Conservation (phyloP, 108 stramenopile genomes). For the Mediolabrus comicus region DNA sequence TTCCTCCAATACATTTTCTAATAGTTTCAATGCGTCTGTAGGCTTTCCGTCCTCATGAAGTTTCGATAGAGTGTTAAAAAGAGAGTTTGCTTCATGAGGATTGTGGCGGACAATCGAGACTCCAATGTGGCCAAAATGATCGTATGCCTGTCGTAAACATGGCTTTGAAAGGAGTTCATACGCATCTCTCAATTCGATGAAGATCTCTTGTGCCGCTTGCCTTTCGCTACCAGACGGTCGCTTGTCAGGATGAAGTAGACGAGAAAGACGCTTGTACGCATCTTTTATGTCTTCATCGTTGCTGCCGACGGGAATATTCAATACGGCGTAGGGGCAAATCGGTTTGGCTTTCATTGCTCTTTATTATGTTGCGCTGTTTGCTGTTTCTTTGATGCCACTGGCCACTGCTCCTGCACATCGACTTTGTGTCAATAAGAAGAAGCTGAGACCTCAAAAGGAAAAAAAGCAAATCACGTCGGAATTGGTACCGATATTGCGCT, state of each 20-base stretch:
- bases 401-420: too few species aligned
- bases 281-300: slow-evolving; percentile 26
- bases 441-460: too few species aligned
- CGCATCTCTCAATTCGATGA: slow-evolving; percentile 33
- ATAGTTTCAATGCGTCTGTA: slow-evolving; percentile 19
- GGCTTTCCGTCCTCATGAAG: slow-evolving; percentile 30
- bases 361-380: too few species aligned
- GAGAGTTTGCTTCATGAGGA: slow-evolving; percentile 17
- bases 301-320: slow-evolving; percentile 11
- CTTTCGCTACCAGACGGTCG: slow-evolving; percentile 15
- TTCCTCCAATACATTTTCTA: slow-evolving; percentile 16
- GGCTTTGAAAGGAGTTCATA: slow-evolving; percentile 40
- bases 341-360: neutral
- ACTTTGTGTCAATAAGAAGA: too few species aligned
- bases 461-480: too few species aligned
- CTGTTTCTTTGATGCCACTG: too few species aligned
- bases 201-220: slow-evolving; percentile 35
- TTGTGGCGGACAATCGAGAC: slow-evolving; percentile 35
- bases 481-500: too few species aligned
- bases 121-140: slow-evolving; percentile 34
- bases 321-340: slow-evolving; percentile 26
- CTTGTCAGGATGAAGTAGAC: slow-evolving; percentile 44
- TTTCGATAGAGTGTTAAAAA: slow-evolving; percentile 18
- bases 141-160: slow-evolving; percentile 39
- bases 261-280: slow-evolving; percentile 39